A percentile compares a stretch with the other conserved stretches of the same genome.
Conservation (phyloP, 495 filamentous ascomycete genomes). For the Tuber calosporum region DNA sequence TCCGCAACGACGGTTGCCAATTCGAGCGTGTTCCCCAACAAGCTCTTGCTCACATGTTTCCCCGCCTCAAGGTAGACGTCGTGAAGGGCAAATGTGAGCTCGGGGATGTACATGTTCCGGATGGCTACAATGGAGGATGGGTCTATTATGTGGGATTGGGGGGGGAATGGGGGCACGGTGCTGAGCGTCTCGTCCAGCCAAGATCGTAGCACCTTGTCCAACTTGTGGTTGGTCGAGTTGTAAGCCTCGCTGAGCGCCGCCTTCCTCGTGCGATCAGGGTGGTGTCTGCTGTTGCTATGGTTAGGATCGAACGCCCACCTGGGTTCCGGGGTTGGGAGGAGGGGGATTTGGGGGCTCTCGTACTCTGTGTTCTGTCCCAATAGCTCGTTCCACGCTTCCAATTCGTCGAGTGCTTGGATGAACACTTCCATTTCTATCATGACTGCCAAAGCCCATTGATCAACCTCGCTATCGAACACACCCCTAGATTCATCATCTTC, state of each 20-base stretch:
- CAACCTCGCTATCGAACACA: slow-evolving; percentile 18
- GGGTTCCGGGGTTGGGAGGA: background rate
- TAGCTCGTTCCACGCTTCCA: slow-evolving; percentile 36
- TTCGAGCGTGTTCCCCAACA: slow-evolving; percentile 34
- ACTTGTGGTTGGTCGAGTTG: slow-evolving; percentile 10
- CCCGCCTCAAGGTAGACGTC: slow-evolving; percentile 39
- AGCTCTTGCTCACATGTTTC: slow-evolving; percentile 27
- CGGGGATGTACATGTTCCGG: slow-evolving; percentile 40
- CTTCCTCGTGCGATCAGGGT: slow-evolving; percentile 25
- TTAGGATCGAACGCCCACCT: slow-evolving; percentile 4
- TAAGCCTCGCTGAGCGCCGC: slow-evolving; percentile 19
- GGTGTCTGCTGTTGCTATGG: slow-evolving; percentile 16
- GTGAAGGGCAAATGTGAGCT: slow-evolving; percentile 38
- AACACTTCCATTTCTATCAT: slow-evolving; percentile 37
- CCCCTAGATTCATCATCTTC: slow-evolving; percentile 5
- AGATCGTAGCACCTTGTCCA: slow-evolving; percentile 18
- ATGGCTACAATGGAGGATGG: slow-evolving; percentile 17
- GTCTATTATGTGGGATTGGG: slow-evolving; percentile 15
- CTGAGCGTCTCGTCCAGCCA: slow-evolving; percentile 30
- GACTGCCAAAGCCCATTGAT: slow-evolving; percentile 17
- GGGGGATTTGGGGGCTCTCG: slow-evolving; percentile 6
- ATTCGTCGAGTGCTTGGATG: slow-evolving; percentile 32
- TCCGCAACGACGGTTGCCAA: slow-evolving; percentile 39
- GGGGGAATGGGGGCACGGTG: slow-evolving; percentile 5
- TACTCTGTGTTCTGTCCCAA: slow-evolving; percentile 28